A percentile compares a stretch with the other conserved stretches of the same genome.
These are phyloP conservation scores for Colletotrichum sp. DNA, from an alignment of 2,329 filamentous ascomycete genomes.

Conservation along the genomic window DNA sequence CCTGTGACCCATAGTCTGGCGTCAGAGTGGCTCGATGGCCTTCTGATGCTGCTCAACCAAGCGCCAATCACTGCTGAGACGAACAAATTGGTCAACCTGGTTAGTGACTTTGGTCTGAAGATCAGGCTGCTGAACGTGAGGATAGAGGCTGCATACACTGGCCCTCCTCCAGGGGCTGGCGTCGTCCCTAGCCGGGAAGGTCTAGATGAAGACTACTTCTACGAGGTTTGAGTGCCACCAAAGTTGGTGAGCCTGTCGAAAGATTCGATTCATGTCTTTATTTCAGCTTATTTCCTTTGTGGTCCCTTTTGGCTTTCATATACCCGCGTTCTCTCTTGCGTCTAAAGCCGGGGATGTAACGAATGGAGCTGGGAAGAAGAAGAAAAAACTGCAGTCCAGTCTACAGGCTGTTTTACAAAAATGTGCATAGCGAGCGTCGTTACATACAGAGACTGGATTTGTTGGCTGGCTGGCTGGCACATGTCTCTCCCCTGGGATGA, in stretches of 20 bases:
- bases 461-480: background rate
- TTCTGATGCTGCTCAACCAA: slow-evolving; percentile 94
- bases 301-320: slow-evolving; percentile 6
- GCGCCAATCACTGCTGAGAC: slow-evolving; percentile 97
- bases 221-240: slow-evolving; percentile 64
- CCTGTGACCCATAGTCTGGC: slow-evolving; percentile 82
- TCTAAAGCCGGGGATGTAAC: slow-evolving; percentile 4
- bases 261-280: background rate
- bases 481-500: background rate
- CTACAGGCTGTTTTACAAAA: background rate
- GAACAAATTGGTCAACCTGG: slow-evolving; percentile 83
- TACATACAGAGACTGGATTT: background rate
- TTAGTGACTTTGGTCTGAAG: slow-evolving; percentile 90
- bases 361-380: background rate
- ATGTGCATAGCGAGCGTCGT: slow-evolving; percentile 17
- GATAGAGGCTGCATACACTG: slow-evolving; percentile 77
- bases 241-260: background rate
- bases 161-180: slow-evolving; percentile 71
- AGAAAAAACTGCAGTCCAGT: background rate
- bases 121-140: slow-evolving; percentile 91
- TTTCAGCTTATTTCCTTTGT: slow-evolving; percentile 4
- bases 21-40: slow-evolving; percentile 94
- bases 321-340: slow-evolving; percentile 16
- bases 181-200: slow-evolving; percentile 83
- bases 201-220: slow-evolving; percentile 92